Conservation (phyloP, 495 filamentous ascomycete genomes). For the Ascodesmis nigricans region DNA sequence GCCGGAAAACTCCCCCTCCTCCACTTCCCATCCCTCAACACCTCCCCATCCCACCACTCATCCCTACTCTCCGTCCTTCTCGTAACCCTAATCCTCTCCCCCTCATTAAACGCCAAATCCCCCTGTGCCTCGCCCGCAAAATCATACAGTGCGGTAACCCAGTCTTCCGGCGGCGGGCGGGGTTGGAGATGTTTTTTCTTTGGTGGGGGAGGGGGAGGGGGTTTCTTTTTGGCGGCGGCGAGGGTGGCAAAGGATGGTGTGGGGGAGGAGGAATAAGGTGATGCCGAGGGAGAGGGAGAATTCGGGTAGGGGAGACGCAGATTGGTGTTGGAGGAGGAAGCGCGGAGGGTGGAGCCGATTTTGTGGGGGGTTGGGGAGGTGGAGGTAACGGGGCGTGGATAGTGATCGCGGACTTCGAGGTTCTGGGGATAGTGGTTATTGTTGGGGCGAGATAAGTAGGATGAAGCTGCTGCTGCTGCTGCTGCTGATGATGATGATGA, state of each 20-base stretch:
- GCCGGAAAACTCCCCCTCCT: slow-evolving; percentile 64
- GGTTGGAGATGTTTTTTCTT: slow-evolving; percentile 23
- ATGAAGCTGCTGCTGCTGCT: too few species aligned
- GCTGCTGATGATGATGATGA: too few species aligned
- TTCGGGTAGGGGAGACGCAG: too few species aligned
- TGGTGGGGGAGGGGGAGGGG: slow-evolving; percentile 48
- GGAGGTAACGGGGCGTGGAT: too few species aligned
- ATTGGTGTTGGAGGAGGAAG: too few species aligned
- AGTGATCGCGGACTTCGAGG: too few species aligned
- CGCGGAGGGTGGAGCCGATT: too few species aligned
- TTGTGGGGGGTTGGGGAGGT: too few species aligned
- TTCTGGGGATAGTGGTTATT: too few species aligned
- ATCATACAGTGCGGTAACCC: slow-evolving; percentile 59
- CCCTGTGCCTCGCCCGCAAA: slow-evolving; percentile 51
- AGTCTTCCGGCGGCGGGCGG: slow-evolving; percentile 31
- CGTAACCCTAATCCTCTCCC: slow-evolving; percentile 63
- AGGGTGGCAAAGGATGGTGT: slow-evolving; percentile 9
- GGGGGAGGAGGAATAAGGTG: background rate
- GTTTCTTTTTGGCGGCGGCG: slow-evolving; percentile 37
- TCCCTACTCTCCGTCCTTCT: slow-evolving; percentile 69
- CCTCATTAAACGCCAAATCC: slow-evolving; percentile 63
- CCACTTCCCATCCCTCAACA: too few species aligned
- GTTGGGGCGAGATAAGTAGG: too few species aligned
- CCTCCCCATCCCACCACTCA: slow-evolving; percentile 91
- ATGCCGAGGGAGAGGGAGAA: background rate